Evolutionary conservation across 345 rosid genomes (phyloP).

Genomic region (thale cress (Arabidopsis thaliana)): DNA sequence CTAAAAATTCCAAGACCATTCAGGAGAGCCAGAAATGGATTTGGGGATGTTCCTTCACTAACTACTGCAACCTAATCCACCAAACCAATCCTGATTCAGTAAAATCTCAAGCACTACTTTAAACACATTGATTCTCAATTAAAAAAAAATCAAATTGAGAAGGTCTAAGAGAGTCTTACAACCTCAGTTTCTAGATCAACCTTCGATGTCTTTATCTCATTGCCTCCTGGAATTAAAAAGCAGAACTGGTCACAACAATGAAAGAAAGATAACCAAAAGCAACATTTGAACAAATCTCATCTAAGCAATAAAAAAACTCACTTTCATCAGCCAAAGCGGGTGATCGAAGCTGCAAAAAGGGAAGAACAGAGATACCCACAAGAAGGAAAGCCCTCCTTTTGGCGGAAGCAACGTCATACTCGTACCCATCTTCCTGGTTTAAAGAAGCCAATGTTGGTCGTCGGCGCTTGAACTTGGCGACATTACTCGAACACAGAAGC

Average conservation of each 20-base stretch:
- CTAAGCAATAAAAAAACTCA: constrained; percentile 14
- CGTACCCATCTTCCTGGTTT: constrained; percentile 47
- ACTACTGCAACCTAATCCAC: constrained; percentile 54
- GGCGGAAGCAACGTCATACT: constrained; percentile 39
- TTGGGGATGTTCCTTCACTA: constrained; percentile 51
- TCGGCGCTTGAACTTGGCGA: constrained; percentile 47
- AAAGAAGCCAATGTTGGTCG: constrained; percentile 50
- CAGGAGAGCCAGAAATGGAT: constrained; percentile 67
- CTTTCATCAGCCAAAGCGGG: constrained; percentile 41
- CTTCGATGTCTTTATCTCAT: constrained; percentile 44
- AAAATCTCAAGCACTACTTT: constrained; percentile 26
- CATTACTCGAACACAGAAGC: constrained; percentile 46
- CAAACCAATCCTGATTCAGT: constrained; percentile 21
- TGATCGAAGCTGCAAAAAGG: constrained; percentile 55
- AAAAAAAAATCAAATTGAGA: constrained; percentile 31
- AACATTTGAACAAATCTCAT: constrained; percentile 3
- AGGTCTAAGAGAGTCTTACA: constrained; percentile 29
- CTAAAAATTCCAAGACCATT: constrained; percentile 83
- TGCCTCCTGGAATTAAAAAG: constrained; percentile 55
- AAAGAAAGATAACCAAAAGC: constrained; percentile 10
- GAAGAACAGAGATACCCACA: constrained; percentile 74
- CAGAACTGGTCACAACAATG: constrained; percentile 31
- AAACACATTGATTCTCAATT: background rate
- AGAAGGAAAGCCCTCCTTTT: constrained; percentile 64
- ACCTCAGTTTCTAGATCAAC: constrained; percentile 61